Conservation (phyloP, 441 rosid species). For the Pelargonium myrrhifolium region DNA sequence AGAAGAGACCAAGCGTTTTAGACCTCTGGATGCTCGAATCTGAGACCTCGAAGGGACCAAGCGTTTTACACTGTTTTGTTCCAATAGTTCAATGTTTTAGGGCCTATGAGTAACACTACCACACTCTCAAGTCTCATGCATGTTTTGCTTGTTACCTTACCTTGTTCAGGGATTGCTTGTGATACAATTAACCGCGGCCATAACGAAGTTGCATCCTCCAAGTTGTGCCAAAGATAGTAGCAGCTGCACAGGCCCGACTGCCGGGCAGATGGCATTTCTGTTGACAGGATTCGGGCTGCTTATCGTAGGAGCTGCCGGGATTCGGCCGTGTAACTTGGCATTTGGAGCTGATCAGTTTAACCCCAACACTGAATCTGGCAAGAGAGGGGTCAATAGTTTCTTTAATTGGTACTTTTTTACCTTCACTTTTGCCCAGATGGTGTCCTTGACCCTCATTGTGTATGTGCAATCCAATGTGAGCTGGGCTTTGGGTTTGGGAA, state of each 20-base stretch:
- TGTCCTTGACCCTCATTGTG: slow-evolving; percentile 54
- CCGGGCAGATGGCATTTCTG: slow-evolving; percentile 55
- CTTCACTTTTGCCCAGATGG: slow-evolving; percentile 61
- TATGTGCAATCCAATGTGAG: slow-evolving; percentile 65
- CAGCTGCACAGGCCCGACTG: slow-evolving; percentile 41
- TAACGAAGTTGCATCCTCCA: slow-evolving; percentile 50
- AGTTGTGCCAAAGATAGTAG: slow-evolving; percentile 30
- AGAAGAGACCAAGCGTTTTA: too few species aligned
- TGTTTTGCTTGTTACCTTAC: too few species aligned
- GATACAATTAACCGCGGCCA: slow-evolving; percentile 57
- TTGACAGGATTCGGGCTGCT: slow-evolving; percentile 45
- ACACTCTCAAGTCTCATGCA: too few species aligned
- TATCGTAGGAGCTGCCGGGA: slow-evolving; percentile 60
- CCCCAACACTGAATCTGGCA: slow-evolving; percentile 57
- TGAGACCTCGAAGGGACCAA: too few species aligned
- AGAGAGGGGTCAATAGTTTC: slow-evolving; percentile 60
- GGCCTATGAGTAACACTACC: too few species aligned
- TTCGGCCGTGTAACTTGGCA: slow-evolving; percentile 68
- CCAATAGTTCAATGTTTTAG: too few species aligned
- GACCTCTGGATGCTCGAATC: too few species aligned
- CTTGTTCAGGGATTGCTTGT: slow-evolving; percentile 50
- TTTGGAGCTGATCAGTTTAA: slow-evolving; percentile 81
- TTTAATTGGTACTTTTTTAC: slow-evolving; percentile 80
- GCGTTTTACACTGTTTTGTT: too few species aligned
- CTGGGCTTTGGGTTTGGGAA: slow-evolving; percentile 63